Evolutionary conservation across 2,329 filamentous ascomycete genomes (phyloP).

Genomic region (Xylaria sp.): DNA sequence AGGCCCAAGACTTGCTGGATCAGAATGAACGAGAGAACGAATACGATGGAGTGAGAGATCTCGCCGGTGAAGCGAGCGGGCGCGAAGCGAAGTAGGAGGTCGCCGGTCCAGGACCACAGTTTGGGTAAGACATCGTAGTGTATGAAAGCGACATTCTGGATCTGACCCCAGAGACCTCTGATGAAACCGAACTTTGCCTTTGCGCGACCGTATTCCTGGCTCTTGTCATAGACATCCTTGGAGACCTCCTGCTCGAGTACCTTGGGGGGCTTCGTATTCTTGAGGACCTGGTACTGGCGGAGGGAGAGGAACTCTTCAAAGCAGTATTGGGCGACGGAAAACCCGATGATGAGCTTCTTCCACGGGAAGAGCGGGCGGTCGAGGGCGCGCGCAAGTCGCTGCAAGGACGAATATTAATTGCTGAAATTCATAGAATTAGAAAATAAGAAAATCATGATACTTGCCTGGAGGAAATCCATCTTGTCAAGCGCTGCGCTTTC

Average conservation of each 20-base stretch:
- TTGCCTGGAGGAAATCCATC: constrained; percentile 52
- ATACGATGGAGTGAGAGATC: constrained; percentile 92
- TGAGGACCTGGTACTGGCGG: constrained; percentile 88
- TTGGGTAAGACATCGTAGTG: constrained; percentile 91
- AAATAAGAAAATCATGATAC: constrained; percentile 8
- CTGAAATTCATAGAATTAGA: background rate
- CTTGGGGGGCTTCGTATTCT: constrained; percentile 81
- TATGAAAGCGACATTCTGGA: constrained; percentile 90
- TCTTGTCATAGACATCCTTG: constrained; percentile 92
- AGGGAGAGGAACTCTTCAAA: constrained; percentile 90
- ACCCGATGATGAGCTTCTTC: constrained; percentile 96
- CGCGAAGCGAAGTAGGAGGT: constrained; percentile 76
- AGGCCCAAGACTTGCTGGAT: constrained; percentile 82
- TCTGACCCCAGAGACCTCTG: constrained; percentile 82
- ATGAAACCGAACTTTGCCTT: constrained; percentile 91
- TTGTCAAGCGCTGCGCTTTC: constrained; percentile 33
- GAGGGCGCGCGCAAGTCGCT: constrained; percentile 83
- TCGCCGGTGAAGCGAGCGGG: constrained; percentile 86
- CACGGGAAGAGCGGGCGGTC: constrained; percentile 95
- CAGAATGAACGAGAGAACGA: constrained; percentile 87
- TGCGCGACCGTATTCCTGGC: constrained; percentile 93
- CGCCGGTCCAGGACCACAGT: constrained; percentile 85
- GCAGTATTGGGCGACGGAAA: constrained; percentile 89
- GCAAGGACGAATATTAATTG: constrained; percentile 33
- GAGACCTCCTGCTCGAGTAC: constrained; percentile 89